Conservation (phyloP, 768 basidiomycete genomes). For the Leccinum incarnatum region DNA sequence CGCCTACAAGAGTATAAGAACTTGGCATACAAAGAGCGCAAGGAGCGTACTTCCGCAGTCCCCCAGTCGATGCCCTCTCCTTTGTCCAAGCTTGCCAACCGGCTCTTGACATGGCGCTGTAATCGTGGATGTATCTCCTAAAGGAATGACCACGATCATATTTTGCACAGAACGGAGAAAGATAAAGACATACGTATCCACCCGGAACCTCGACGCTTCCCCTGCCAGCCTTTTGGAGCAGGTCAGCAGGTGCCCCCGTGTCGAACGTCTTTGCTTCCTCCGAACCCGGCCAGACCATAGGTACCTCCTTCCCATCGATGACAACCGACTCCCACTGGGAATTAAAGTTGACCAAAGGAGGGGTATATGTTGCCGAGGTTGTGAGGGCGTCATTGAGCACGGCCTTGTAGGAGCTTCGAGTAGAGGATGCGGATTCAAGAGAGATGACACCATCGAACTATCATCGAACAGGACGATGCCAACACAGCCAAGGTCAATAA, state of each 20-base stretch:
- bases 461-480: background rate
- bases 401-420: slow-evolving; percentile 58
- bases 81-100: slow-evolving; percentile 64
- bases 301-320: slow-evolving; percentile 14
- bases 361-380: slow-evolving; percentile 44
- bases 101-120: slow-evolving; percentile 73
- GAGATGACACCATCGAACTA: slow-evolving; percentile 42
- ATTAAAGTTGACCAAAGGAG: slow-evolving; percentile 54
- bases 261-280: slow-evolving; percentile 53
- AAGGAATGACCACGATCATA: background rate
- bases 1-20: slow-evolving; percentile 43
- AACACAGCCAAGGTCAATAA: background rate
- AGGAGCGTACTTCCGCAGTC: slow-evolving; percentile 68
- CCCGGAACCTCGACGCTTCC: slow-evolving; percentile 63
- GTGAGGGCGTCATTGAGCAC: slow-evolving; percentile 63
- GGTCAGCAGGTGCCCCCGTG: slow-evolving; percentile 60
- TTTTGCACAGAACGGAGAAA: background rate
- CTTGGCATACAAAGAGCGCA: background rate
- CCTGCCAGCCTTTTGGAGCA: slow-evolving; percentile 57
- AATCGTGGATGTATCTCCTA: slow-evolving; percentile 80
- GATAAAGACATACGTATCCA: slow-evolving; percentile 55
- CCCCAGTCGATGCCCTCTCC: slow-evolving; percentile 85
- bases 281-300: slow-evolving; percentile 57
- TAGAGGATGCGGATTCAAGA: slow-evolving; percentile 41
- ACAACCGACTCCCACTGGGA: slow-evolving; percentile 57